phyloP scores from a whole-genome alignment of 2,329 filamentous ascomycete species.

The Alternaria sp. region DNA sequence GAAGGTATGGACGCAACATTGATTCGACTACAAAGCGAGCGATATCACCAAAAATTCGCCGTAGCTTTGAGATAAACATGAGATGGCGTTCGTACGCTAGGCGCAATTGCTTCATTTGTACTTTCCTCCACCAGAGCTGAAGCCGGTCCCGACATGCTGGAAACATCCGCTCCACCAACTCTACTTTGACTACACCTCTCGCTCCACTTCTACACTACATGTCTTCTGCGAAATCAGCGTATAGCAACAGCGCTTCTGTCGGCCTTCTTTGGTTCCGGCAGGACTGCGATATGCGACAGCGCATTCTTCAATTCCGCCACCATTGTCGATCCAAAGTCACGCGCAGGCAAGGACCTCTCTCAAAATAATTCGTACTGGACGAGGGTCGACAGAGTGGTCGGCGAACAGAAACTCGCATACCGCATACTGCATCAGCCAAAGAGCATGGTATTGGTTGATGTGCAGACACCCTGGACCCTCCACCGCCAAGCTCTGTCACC shows the following conservation, averaged over 20 bases:
- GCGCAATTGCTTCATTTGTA: conserved; percentile 19
- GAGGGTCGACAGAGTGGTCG: conserved; percentile 13
- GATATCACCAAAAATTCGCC: conserved; percentile 11
- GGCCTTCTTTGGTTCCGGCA: background rate
- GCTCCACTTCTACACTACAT: background rate
- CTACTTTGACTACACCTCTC: conserved; percentile 19
- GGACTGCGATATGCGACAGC: conserved; percentile 6
- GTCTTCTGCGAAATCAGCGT: background rate
- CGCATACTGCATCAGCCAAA: conserved; percentile 4
- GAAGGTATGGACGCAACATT: background rate
- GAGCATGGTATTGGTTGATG: conserved; percentile 3
- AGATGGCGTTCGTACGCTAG: conserved; percentile 14
- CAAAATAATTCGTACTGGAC: conserved; percentile 12
- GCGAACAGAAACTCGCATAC: conserved; percentile 14
- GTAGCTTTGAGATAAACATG: background rate
- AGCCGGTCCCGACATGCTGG: conserved; percentile 22
- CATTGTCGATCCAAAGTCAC: conserved; percentile 11
- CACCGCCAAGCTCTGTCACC: conserved; percentile 10
- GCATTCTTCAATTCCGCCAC: conserved; percentile 16
- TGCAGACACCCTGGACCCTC: conserved; percentile 9
- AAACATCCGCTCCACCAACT: conserved; percentile 15
- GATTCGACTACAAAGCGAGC: background rate
- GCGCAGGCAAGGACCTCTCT: conserved; percentile 14
- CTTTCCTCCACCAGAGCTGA: conserved; percentile 24
- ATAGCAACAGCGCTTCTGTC: background rate